Base-by-base conservation (phyloP, 345 rosid genomes). In the Luvunga scandens region DNA sequence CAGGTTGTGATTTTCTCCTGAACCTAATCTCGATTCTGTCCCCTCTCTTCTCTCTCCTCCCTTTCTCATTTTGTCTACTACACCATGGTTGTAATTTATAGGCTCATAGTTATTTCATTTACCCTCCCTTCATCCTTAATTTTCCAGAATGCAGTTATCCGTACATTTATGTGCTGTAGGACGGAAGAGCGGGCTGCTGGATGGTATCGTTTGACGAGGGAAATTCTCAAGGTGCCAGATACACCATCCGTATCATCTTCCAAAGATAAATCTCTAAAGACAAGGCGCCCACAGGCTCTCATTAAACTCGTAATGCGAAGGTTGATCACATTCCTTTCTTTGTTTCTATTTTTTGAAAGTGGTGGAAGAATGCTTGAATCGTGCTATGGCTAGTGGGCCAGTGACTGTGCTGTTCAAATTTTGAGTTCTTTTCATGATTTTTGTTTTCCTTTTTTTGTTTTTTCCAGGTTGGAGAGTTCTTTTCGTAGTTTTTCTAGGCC, bases 401-500 rank as follows among this genome's bases (percentile, higher is more conserved):
- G 14, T 21, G 48, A 55, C 24, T 16, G 18, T 22, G 53, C 72
- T 62, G 31, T 63, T 63, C n/a, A 28, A 21, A 27, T 30, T 70
- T 62, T 36, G 31, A 60, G 25, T 56, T 63, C 39, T 81, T 59
- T 27, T 31, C 55, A 75, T 60, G 78, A 39, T 31, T 56, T 42
- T 66, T 79, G 59, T 66, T 9, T 66, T 63, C 55, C 30, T 36
- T 1, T 2, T 69, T 33, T 69, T n/a, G n/a, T n/a, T 31, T 70
- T n/a, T 19, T 71, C 80, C 82, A 96, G 99, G 91, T 85, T 96
- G 87, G 99, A 96, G 87, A 94, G 99, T 84, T 94, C 99, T 80
- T 94, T 96, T 45, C 98, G 99, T 76, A 96, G 95, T 89, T 96
- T 96, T 89, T 96, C 99, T 73, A 90, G 99, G 88, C 99, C 99